phyloP scores from a whole-genome alignment of 768 basidiomycete genomes.

The Boletus subparvulus region DNA sequence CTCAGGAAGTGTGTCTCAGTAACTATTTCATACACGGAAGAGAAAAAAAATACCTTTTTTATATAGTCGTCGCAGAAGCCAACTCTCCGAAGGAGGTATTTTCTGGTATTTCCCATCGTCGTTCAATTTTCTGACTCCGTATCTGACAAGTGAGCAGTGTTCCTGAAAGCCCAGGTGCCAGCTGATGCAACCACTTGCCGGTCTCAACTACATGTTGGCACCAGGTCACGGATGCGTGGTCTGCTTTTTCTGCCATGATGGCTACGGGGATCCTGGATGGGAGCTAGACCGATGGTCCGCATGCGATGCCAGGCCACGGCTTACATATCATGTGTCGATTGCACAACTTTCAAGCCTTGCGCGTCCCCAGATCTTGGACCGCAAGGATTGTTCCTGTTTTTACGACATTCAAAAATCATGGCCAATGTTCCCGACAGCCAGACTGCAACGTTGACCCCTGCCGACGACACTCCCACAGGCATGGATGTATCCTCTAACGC shows the following conservation, averaged over 20 bases:
- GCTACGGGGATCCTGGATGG: not conserved
- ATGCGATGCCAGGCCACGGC: not conserved
- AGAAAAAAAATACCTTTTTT: not conserved
- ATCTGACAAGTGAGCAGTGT: not conserved
- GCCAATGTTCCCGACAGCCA: constrained; percentile 1
- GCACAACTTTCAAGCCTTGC: constrained; percentile 2
- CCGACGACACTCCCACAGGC: not conserved
- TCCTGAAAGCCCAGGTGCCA: not conserved
- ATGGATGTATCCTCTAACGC: not conserved
- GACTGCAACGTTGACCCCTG: not conserved
- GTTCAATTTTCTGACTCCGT: not conserved
- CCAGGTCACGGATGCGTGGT: not conserved
- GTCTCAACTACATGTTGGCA: not conserved
- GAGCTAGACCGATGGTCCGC: too few relatives aligned
- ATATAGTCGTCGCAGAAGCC: not conserved
- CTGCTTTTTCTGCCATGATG: not conserved
- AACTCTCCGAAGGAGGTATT: not conserved
- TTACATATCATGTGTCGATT: not conserved
- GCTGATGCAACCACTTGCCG: not conserved
- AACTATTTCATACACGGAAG: not conserved
- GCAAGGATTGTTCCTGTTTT: not conserved
- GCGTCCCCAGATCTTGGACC: not conserved
- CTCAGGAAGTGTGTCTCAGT: not conserved
- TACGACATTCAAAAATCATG: constrained; percentile 5
- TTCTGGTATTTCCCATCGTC: not conserved